A percentile compares a stretch with the other conserved stretches of the same genome.
Conservation (phyloP, 176 grass and related monocot species). For the Triticum dicoccoides region DNA sequence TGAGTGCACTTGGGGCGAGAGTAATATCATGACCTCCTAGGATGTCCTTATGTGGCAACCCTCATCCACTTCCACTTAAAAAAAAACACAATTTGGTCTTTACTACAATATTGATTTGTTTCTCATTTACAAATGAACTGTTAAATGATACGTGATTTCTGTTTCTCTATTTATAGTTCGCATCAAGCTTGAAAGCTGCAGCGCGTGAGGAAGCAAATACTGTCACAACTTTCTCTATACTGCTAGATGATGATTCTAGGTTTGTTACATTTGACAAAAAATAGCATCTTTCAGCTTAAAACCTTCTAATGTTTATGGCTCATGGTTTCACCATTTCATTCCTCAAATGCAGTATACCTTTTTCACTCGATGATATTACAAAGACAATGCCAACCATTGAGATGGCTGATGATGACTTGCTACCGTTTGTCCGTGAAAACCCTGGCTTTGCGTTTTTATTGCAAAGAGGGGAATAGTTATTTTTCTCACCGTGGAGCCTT, state of each 20-base stretch:
- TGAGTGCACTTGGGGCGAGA: not conserved
- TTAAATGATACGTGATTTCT: not conserved
- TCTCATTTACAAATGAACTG: constrained; percentile 20
- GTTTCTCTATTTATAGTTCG: constrained; percentile 38
- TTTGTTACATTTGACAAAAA: constrained; percentile 31
- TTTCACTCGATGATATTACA: constrained; percentile 84
- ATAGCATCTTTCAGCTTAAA: not conserved
- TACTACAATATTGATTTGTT: constrained; percentile 6
- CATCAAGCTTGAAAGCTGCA: constrained; percentile 60
- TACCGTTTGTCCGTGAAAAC: constrained; percentile 66
- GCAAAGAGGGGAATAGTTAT: constrained; percentile 63
- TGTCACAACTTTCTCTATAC: constrained; percentile 48
- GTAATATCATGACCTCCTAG: not conserved
- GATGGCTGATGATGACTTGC: constrained; percentile 60
- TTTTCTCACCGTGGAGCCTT: constrained; percentile 18
- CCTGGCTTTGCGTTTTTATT: constrained; percentile 93
- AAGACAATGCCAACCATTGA: constrained; percentile 73
- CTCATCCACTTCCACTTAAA: not conserved
- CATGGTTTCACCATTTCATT: constrained; percentile 23
- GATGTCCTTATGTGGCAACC: constrained; percentile 2
- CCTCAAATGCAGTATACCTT: constrained; percentile 70
- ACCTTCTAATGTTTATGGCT: constrained; percentile 5
- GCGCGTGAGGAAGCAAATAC: constrained; percentile 61
- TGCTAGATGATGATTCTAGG: constrained; percentile 89
- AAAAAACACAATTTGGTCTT: not conserved